Base-by-base conservation (phyloP, 257 asterid species). In the Nicotiana knightiana region DNA sequence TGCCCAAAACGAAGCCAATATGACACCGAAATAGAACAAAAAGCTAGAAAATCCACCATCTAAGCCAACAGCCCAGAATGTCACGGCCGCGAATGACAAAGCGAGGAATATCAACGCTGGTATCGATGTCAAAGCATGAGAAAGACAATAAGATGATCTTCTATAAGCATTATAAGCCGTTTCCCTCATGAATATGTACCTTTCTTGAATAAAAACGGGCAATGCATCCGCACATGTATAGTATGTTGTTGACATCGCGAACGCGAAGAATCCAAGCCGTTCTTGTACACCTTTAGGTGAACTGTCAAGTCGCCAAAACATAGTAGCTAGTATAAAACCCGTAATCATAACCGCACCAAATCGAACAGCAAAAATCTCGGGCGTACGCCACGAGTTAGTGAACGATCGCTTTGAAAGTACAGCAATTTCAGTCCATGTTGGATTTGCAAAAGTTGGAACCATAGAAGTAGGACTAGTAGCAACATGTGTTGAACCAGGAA, bases 171-270 rank as follows among this genome's bases (percentile, higher is more conserved):
- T 89, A 81, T 89, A 80, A 0, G 88, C 89, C 0, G 92, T 89
- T 62, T 89, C 90, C 54, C 92, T 86, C 87, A 86, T 76, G 88
- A 89, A 86, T 3, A 89, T 87, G 83, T 86, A 87, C 39, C 91
- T 77, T 17, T 89, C 88, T 5, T 84, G 89, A 21, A 87, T 84
- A 58, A 87, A 83, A 18, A 87, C 82, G 0, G 92, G 87, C 39
- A 87, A 43, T 0, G 91, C 92, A 1, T 87, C 92, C 0, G 89
- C 88, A 43, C 92, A 89, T 0, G 87, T 84, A 81, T 83, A 89
- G 86, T 81, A 89, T 1, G 87, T 79, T 24, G 91, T 83, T 2
- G 92, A 84, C 87, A 87, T 84, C 2, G 89, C 87, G n/a, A 87
- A 89, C 3, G 91, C 86, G 67, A 86, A 85, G 68, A 79, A 84